Percentiles rank a stretch among this genome's conserved stretches.
Conservation (phyloP, 805 yeast species). For the Tetrapisispora namnaoensis region DNA sequence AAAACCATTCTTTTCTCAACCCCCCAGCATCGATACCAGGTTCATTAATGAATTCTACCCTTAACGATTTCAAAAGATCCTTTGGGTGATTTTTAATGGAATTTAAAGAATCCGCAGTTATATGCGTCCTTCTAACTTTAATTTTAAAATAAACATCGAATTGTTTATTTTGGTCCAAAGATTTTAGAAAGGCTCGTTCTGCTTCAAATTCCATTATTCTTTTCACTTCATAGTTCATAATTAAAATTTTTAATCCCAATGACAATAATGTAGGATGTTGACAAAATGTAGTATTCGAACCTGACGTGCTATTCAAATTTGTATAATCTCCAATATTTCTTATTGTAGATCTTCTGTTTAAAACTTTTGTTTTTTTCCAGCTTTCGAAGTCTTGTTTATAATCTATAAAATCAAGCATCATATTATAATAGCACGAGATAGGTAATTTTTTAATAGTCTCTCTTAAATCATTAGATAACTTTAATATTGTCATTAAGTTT, state of each 20-base stretch:
- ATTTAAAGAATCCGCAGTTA: conserved; percentile 67
- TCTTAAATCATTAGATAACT: conserved; percentile 37
- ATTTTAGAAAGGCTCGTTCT: conserved; percentile 76
- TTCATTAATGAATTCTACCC: conserved; percentile 74
- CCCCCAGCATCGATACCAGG: conserved; percentile 98
- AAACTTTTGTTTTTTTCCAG: conserved; percentile 37
- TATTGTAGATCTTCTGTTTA: not conserved
- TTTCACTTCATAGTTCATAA: conserved; percentile 73
- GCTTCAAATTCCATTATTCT: conserved; percentile 78
- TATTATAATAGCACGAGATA: conserved; percentile 48
- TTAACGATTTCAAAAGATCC: conserved; percentile 64
- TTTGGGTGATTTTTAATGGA: conserved; percentile 44
- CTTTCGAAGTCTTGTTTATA: conserved; percentile 70
- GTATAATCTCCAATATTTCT: conserved; percentile 1
- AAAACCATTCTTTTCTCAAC: conserved; percentile 87
- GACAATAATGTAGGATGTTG: conserved; percentile 76
- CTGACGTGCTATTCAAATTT: not conserved
- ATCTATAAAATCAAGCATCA: conserved; percentile 71
- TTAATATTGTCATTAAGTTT: conserved; percentile 44
- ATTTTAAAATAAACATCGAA: conserved; percentile 62
- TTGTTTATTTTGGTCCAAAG: conserved; percentile 51
- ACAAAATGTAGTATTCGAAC: conserved; percentile 50
- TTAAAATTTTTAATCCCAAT: conserved; percentile 69
- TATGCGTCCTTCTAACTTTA: conserved; percentile 52
- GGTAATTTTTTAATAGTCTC: conserved; percentile 21